Evolutionary conservation across 1,284 basidiomycete genomes (phyloP).

Genomic region (Apiotrichum brassicae): DNA sequence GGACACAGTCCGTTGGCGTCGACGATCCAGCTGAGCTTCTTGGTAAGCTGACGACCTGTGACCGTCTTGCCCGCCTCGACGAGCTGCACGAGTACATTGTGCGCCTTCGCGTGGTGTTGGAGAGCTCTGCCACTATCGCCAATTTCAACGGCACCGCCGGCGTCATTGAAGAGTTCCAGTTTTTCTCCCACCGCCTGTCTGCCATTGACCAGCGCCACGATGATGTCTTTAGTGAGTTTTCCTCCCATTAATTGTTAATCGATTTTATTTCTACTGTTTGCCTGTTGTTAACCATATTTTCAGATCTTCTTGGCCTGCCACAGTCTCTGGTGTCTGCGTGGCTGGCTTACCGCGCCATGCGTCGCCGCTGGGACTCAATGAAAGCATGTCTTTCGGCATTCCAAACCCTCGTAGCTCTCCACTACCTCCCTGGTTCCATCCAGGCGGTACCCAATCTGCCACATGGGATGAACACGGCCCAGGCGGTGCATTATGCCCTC

Average conservation of each 20-base stretch:
- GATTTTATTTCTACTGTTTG: background rate
- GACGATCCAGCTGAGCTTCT: constrained; percentile 22
- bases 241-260: background rate
- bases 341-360: constrained; percentile 30
- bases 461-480: constrained; percentile 5
- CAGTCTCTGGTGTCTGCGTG: constrained; percentile 21
- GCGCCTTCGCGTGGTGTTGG: constrained; percentile 23
- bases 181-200: constrained; percentile 20
- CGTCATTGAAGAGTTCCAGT: constrained; percentile 28
- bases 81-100: constrained; percentile 28
- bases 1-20: constrained; percentile 17
- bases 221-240: constrained; percentile 26
- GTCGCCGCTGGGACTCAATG: constrained; percentile 29
- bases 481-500: constrained; percentile 27
- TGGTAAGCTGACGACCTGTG: constrained; percentile 31
- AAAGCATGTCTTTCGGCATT: constrained; percentile 28
- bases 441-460: constrained; percentile 29
- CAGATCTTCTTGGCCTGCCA: constrained; percentile 15
- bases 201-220: constrained; percentile 31
- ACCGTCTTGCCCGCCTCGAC: constrained; percentile 29
- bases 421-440: constrained; percentile 30
- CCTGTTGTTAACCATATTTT: background rate
- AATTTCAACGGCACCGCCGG: constrained; percentile 24
- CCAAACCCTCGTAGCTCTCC: constrained; percentile 30
- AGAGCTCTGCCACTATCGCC: constrained; percentile 21